Percentiles rank a stretch among this genome's conserved stretches.
Conservation (phyloP, 345 rosid species). For the Eucalyptus virginea region DNA sequence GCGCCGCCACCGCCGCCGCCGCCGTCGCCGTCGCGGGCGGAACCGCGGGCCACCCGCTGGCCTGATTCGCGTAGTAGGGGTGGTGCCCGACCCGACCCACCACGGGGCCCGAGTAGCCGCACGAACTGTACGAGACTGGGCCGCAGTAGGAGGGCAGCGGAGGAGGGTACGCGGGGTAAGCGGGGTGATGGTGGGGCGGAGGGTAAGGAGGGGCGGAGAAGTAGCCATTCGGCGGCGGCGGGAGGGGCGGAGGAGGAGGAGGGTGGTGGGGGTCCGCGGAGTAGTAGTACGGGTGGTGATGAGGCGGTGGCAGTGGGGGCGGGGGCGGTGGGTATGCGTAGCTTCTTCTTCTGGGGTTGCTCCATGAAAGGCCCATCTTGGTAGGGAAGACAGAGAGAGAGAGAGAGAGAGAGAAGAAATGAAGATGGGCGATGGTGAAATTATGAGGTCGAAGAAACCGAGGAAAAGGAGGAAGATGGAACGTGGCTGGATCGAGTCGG, state of each 20-base stretch:
- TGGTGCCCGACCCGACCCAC: constrained; percentile 34
- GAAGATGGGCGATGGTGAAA: not conserved
- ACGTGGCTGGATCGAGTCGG: not conserved
- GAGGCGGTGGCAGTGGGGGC: not conserved
- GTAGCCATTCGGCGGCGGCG: not conserved
- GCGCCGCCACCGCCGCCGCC: not conserved
- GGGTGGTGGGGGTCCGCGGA: not conserved
- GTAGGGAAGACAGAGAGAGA: not conserved
- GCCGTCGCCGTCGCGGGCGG: not conserved
- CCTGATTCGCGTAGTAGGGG: constrained; percentile 39
- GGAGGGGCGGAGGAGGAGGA: constrained; percentile 4
- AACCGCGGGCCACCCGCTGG: constrained; percentile 30
- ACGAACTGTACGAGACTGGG: constrained; percentile 11
- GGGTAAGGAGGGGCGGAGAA: constrained; percentile 5
- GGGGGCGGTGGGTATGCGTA: constrained; percentile 2
- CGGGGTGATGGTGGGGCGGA: constrained; percentile 12
- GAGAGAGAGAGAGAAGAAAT: not conserved
- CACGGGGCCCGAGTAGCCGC: constrained; percentile 19
- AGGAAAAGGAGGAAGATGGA: not conserved
- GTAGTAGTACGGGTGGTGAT: constrained; percentile 2
- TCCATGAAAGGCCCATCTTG: constrained; percentile 68
- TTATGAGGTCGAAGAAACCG: not conserved
- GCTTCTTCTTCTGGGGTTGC: constrained; percentile 50
- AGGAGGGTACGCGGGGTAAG: constrained; percentile 2
- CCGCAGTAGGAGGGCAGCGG: constrained; percentile 10